phyloP scores from a whole-genome alignment of 176 grass and related monocot genomes.

The Aechmea fasciata region DNA sequence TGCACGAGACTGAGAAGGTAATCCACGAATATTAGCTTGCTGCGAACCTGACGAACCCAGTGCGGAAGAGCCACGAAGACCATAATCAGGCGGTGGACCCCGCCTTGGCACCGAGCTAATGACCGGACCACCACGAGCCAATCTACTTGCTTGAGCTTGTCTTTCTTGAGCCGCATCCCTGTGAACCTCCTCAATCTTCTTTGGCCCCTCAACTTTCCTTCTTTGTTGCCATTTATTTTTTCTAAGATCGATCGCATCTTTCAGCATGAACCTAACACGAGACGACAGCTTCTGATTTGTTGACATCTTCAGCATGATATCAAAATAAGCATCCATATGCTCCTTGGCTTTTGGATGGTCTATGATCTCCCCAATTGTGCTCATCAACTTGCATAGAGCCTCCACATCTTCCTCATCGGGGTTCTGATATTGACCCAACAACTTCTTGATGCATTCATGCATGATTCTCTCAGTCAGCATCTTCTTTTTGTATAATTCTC shows the following conservation, averaged over 20 bases:
- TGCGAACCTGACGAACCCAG: conserved; percentile 56
- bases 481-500: conserved; percentile 89
- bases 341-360: conserved; percentile 87
- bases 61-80: conserved; percentile 28
- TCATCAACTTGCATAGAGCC: conserved; percentile 94
- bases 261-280: conserved; percentile 82
- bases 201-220: conserved; percentile 91
- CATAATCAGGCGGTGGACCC: conserved; percentile 44
- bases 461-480: conserved; percentile 95
- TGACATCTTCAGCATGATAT: conserved; percentile 49
- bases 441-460: conserved; percentile 93
- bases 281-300: conserved; percentile 62
- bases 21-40: conserved; percentile 51
- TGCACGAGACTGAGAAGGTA: conserved; percentile 35
- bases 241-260: conserved; percentile 88
- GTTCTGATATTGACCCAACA: conserved; percentile 49
- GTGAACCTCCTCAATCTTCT: conserved; percentile 97
- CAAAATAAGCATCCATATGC: conserved; percentile 91
- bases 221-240: conserved; percentile 91
- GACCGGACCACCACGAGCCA: conserved; percentile 52
- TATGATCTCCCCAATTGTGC: conserved; percentile 94
- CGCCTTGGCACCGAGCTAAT: conserved; percentile 45
- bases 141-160: conserved; percentile 72
- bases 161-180: conserved; percentile 88
- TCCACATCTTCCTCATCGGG: conserved; percentile 90